Base-by-base conservation (phyloP, 2,329 filamentous ascomycete genomes). In the Colletotrichum truncatum region DNA sequence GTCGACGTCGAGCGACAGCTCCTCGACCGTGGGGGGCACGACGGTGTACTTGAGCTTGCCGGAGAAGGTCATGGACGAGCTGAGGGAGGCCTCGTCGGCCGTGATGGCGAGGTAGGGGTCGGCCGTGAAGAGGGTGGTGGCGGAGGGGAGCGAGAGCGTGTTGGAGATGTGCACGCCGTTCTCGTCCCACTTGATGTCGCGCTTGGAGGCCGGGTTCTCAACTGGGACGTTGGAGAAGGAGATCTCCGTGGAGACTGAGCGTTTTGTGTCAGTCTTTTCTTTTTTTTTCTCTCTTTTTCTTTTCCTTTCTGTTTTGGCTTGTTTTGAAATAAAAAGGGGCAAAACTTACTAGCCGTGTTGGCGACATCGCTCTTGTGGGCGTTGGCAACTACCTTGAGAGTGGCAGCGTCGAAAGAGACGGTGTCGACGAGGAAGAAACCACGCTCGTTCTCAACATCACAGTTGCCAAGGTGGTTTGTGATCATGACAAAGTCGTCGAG, bases 391-490 rank as follows among this genome's bases (percentile, higher is more conserved):
- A 70, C 67, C 7, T 66, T 65, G 16, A 70, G 51, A 28, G 68
- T 68, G 16, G 34, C 60, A 5, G 41, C 60, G 46, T 64, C 49
- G 46, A 64, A 36, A 10, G 68, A 53, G 25, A 67, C 56, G n/a
- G 54, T 62, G 11, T 70, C 67, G 6, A 70, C 68, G 14, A 71
- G 60, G 61, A 70, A 71, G 52, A 71, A 69, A 21, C 68, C 69
- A 14, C 70, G 68, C 61, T 71, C 70, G 14, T 66, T 39, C 55
- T 69, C 58, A 4, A 53, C 23, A 48, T 71, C 69, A 36, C 70
- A 71, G 57, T 68, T 66, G 8, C 70, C 70, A 25, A 65, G 39
- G 56, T 71, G 70, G 58, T 71, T 71, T 9, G 70, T 71, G 34
- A 71, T 58, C 21, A 71, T 49, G n/a, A 71, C 67, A 32, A 71